Evolutionary conservation across 306 rosid species (phyloP), one percentile per base, ranked within the genome.

Genomic region (Dryas alaskensis): DNA sequence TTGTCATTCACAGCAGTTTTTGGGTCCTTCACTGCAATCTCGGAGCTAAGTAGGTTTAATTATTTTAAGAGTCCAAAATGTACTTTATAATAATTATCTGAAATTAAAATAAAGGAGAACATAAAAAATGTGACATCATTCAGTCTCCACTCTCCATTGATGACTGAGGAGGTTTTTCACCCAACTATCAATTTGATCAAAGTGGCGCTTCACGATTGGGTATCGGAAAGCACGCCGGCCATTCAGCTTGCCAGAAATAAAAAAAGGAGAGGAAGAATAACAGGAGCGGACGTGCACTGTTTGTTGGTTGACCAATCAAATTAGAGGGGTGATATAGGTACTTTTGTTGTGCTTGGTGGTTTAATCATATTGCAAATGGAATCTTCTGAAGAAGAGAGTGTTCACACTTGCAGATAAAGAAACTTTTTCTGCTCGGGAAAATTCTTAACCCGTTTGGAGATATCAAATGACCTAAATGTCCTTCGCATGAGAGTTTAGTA

Each of bases 321-420:
- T 42, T 37, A 9, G 44, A 47, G 3, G 44, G 45, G 72, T 67
- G 72, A 59, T 7, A 8, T 12, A 10, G 2, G 3, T 14, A 31
- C 16, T 8, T 4, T 37, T 74, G 46, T 60, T 60, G 25, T 25
- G 3, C 3, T 0, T 1, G 54, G 78, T 78, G 62, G 50, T 2
- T 64, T 39, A 1, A 70, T 45, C 60, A 65, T 31, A 6, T 3
- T 11, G 1, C 54, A 2, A 66, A 75, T 17, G 61, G 81, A 70
- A 82, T 82, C 86, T 79, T 79, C 76, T 25, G 19, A 55, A 22
- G 67, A 60, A 6, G 17, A 8, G 44, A 2, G 72, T 40, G 81
- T 82, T 79, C 86, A 82, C 86, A 82, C 86, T 3, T 22, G 54
- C 1, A 1, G 48, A 49, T 49, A 2, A 16, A 27, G 16, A 6